These are phyloP conservation scores for Populus hybrid DNA, from an alignment of 441 rosid genomes.

Conservation along the genomic window DNA sequence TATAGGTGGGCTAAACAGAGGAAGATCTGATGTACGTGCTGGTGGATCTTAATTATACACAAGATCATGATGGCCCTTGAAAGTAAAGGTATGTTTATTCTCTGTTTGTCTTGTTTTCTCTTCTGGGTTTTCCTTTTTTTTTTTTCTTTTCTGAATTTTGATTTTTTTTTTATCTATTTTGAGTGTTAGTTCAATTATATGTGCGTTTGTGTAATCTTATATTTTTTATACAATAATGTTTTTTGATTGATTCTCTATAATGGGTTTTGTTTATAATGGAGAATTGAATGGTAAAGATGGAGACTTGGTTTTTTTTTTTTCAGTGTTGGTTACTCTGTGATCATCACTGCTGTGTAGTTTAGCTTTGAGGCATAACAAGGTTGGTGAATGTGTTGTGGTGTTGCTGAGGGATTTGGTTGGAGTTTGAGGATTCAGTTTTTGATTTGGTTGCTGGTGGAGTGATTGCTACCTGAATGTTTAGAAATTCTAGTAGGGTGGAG, in stretches of 20 bases:
- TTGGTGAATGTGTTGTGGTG: background rate
- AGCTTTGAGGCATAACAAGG: background rate
- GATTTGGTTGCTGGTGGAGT: background rate
- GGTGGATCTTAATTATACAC: conserved; percentile 44
- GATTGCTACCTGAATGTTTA: background rate
- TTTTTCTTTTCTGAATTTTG: background rate
- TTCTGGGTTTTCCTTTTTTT: background rate
- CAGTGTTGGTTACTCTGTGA: conserved; percentile 7
- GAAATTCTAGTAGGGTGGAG: background rate
- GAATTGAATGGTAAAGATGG: background rate
- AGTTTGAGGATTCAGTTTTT: background rate
- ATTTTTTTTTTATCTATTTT: conserved; percentile 8
- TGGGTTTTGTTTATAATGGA: conserved; percentile 4
- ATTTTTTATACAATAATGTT: background rate
- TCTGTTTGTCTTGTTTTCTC: background rate
- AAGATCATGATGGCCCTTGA: conserved; percentile 49
- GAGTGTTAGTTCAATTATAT: background rate
- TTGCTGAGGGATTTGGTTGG: background rate
- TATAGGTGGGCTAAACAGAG: conserved; percentile 27
- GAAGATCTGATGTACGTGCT: conserved; percentile 56
- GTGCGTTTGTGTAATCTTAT: background rate
- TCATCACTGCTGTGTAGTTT: conserved; percentile 1
- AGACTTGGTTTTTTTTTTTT: background rate
- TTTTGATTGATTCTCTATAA: background rate
- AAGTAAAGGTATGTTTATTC: conserved; percentile 33